Base-by-base conservation (phyloP, 1,139 yeast genomes). In the Entelexis paramagnoliae region DNA sequence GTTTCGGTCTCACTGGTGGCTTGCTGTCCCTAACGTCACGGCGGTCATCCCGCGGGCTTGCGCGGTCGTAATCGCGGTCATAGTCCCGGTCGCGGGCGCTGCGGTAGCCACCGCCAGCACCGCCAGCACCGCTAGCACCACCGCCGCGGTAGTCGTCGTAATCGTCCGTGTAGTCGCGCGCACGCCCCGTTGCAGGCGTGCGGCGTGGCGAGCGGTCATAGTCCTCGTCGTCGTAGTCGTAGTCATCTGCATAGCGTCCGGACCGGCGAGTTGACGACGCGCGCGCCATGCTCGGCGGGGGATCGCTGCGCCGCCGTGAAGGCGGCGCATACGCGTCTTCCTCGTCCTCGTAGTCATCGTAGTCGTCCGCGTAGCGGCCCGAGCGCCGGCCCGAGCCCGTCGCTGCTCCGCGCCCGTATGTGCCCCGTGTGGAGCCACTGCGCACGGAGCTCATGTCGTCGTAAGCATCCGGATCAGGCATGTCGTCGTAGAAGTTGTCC, bases 401-500 rank as follows among this genome's bases (percentile, higher is more conserved):
- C 16, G 51, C 48, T 3, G 40, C 43, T 30, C 49, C 38, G 24
- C 36, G 28, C 17, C 46, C 44, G 51, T 42, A 35, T 10, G 51
- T 47, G 45, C 45, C 45, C 8, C 46, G 46, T 24, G 47, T 44
- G 22, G 40, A 33, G 17, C 47, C 47, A 33, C 47, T 44, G 47
- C 40, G 39, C 22, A 44, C 32, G 8, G 47, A 33, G 24, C 53
- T 56, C 64, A 46, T 43, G 42, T 48, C 40, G 50, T 54, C 59
- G 51, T 49, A 56, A 52, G 66, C 71, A 33, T 66, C 66, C 46
- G 62, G 64, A 57, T 64, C 81, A 47, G 95, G 95, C 59, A 86
- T 77, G 65, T 87, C 96, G 62, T 81, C 79, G 62, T 74, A 77
- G 63, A 78, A 79, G 56, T 78, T 82, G 57, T 79, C 79, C 41